phyloP scores from a whole-genome alignment of 371 early-diverging fungal genomes.

The Rhizopus microsporus region DNA sequence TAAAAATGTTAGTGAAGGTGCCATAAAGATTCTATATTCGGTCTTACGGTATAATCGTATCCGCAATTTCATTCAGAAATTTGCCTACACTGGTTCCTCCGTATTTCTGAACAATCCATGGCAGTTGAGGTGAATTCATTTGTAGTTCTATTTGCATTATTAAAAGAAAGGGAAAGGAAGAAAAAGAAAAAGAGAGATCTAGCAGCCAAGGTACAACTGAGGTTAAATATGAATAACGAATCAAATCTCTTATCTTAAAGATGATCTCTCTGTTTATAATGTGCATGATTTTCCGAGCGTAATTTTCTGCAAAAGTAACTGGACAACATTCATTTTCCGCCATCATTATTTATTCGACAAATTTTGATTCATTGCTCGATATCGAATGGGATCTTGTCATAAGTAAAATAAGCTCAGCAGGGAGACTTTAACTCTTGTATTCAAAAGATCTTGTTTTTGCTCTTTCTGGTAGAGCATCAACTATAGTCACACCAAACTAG shows the following conservation, averaged over 20 bases:
- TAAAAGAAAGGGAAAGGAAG: not conserved
- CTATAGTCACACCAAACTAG: too few relatives aligned
- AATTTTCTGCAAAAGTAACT: not conserved
- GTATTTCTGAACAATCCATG: constrained; percentile 85
- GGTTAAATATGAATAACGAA: not conserved
- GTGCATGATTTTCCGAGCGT: not conserved
- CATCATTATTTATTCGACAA: not conserved
- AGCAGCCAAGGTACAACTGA: not conserved
- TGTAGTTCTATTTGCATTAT: constrained; percentile 17
- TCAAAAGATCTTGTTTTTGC: too few relatives aligned
- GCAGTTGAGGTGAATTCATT: constrained; percentile 30
- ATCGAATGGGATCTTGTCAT: too few relatives aligned
- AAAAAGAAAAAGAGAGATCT: constrained; percentile 1
- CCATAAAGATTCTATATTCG: not conserved
- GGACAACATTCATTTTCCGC: not conserved
- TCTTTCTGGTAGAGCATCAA: too few relatives aligned
- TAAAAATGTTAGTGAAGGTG: not conserved
- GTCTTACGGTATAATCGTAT: constrained; percentile 59
- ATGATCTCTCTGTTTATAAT: not conserved
- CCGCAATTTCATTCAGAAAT: constrained; percentile 61
- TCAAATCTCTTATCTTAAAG: constrained; percentile 1
- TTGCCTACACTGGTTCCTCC: constrained; percentile 91
- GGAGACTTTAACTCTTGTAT: too few relatives aligned
- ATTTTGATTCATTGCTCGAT: too few relatives aligned
- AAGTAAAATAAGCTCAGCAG: too few relatives aligned